Percentiles rank a stretch among this genome's conserved stretches.
phyloP scores from a whole-genome alignment of 202 grass and related monocot genomes.

The Panicum virgatum region DNA sequence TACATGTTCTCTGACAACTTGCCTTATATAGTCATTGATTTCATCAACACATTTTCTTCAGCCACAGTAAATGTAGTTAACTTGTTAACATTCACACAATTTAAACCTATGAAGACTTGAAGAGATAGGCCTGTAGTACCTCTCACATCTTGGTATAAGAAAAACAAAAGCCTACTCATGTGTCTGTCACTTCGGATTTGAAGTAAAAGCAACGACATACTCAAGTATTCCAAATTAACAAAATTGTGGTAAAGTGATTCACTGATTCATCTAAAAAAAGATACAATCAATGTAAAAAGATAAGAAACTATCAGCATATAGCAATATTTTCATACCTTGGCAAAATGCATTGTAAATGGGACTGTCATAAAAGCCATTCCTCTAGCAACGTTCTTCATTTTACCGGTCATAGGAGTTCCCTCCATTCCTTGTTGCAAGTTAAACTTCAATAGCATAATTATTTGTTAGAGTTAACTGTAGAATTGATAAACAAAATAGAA shows the following conservation, averaged over 20 bases:
- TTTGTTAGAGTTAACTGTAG: conserved; percentile 1
- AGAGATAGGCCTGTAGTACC: neutral
- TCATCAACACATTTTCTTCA: conserved; percentile 1
- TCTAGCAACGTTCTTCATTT: conserved; percentile 70
- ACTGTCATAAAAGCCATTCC: conserved; percentile 61
- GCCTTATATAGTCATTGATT: conserved; percentile 14
- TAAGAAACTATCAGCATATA: conserved; percentile 2
- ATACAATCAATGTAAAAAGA: neutral
- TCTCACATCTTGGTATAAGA: neutral
- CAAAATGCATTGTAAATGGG: conserved; percentile 67
- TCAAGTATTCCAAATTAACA: neutral
- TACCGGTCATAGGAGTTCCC: conserved; percentile 49
- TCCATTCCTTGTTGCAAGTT: conserved; percentile 85
- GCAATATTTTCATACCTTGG: conserved; percentile 57
- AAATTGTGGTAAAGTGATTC: conserved; percentile 3
- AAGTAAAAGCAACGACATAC: conserved; percentile 6
- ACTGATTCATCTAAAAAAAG: conserved; percentile 14
- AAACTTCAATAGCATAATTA: conserved; percentile 46
- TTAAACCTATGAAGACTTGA: neutral
- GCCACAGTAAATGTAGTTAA: neutral
- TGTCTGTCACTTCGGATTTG: neutral
- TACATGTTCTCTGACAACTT: neutral
- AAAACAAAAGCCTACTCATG: neutral
- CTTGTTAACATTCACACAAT: neutral
- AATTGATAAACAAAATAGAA: conserved; percentile 24